phyloP scores from a whole-genome alignment of 495 filamentous ascomycete genomes.

The Aspergillus kassunensis region DNA sequence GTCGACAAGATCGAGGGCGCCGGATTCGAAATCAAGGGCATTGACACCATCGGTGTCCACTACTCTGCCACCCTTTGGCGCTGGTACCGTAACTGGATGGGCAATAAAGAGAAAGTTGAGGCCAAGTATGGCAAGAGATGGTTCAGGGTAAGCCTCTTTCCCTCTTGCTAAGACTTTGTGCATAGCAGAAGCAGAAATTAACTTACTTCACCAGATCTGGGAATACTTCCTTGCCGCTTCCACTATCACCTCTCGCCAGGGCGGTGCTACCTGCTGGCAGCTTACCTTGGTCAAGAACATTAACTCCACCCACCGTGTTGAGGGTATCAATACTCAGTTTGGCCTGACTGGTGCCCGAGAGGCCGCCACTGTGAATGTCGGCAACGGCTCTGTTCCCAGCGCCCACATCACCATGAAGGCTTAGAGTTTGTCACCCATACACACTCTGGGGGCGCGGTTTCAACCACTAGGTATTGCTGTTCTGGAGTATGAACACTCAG shows the following conservation, averaged over 20 bases:
- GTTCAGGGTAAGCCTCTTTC: slow-evolving; percentile 73
- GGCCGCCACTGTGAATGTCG: slow-evolving; percentile 35
- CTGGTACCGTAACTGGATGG: slow-evolving; percentile 99
- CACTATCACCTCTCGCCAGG: slow-evolving; percentile 91
- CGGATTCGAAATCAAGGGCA: slow-evolving; percentile 55
- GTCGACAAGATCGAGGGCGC: slow-evolving; percentile 62
- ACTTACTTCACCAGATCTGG: slow-evolving; percentile 70
- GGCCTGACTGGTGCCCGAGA: slow-evolving; percentile 66
- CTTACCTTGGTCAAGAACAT: slow-evolving; percentile 95
- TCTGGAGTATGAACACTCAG: no score
- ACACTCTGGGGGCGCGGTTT: neutral
- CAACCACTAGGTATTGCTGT: neutral
- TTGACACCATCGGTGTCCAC: slow-evolving; percentile 92
- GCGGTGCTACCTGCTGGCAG: slow-evolving; percentile 92
- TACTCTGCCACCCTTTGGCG: slow-evolving; percentile 97
- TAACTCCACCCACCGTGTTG: slow-evolving; percentile 91
- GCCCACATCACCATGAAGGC: slow-evolving; percentile 38
- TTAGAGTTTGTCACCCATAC: slow-evolving; percentile 3
- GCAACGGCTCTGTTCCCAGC: slow-evolving; percentile 37
- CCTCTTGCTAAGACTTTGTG: neutral
- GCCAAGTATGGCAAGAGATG: slow-evolving; percentile 94
- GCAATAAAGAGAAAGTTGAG: slow-evolving; percentile 88
- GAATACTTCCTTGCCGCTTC: slow-evolving; percentile 95
- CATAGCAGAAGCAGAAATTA: neutral
- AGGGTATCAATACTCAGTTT: slow-evolving; percentile 75